Conservation (phyloP, 73 alveolate species). For the Paramecium tetraurelia region DNA sequence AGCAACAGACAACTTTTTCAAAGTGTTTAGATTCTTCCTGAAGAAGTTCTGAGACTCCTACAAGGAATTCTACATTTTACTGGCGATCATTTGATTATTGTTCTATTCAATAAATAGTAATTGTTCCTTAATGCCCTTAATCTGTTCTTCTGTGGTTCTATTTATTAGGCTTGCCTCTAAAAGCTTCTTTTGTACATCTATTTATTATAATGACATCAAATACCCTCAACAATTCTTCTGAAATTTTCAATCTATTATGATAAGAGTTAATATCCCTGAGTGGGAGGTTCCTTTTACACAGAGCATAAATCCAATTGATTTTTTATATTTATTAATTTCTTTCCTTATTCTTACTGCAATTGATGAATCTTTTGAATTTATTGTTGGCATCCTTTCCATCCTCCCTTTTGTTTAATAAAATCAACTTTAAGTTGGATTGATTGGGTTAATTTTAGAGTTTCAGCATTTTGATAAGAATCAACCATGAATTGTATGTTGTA, state of each 20-base stretch:
- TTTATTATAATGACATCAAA: neutral
- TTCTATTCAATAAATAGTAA: neutral
- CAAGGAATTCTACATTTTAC: neutral
- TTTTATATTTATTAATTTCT: neutral
- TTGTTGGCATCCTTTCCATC: neutral
- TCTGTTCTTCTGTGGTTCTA: neutral
- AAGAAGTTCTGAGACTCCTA: neutral
- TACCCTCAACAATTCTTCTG: neutral
- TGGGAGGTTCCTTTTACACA: neutral
- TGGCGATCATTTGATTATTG: neutral
- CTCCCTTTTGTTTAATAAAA: neutral
- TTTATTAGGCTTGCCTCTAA: neutral
- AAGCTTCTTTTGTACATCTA: neutral
- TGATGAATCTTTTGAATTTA: neutral
- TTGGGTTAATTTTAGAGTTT: neutral
- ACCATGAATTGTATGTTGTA: neutral
- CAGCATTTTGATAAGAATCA: neutral
- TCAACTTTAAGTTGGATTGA: neutral
- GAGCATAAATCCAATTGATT: neutral
- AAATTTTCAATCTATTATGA: neutral
- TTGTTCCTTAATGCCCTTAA: neutral
- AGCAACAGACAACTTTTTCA: neutral
- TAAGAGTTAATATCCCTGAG: neutral
- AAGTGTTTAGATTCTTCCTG: neutral
- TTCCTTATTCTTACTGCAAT: neutral